Evolutionary conservation across 2,329 filamentous ascomycete genomes (phyloP).

Genomic region (Fusarium sp.): DNA sequence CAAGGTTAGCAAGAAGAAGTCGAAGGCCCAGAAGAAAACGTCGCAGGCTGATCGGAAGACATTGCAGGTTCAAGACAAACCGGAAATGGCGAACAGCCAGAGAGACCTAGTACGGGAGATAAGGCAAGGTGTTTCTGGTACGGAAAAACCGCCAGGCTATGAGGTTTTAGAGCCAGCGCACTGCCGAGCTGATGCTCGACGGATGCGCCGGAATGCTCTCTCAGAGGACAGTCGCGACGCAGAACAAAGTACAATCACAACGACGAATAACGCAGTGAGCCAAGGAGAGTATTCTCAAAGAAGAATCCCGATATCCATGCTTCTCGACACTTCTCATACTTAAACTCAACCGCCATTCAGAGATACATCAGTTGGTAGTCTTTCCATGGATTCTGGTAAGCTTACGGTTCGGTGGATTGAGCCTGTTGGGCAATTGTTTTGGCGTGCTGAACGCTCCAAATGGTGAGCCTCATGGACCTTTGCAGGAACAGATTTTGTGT

Average conservation of each 20-base stretch:
- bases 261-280: neutral
- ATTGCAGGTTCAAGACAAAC: neutral
- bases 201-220: neutral
- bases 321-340: neutral
- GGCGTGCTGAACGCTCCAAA: too few relatives aligned
- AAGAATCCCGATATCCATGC: neutral
- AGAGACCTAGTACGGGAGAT: too few relatives aligned
- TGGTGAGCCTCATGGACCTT: too few relatives aligned
- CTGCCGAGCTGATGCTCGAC: rapidly evolving
- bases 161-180: too few relatives aligned
- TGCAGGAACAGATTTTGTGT: neutral
- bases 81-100: rapidly evolving
- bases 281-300: neutral
- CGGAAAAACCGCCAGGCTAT: too few relatives aligned
- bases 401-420: too few relatives aligned
- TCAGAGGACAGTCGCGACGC: too few relatives aligned
- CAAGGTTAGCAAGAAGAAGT: too few relatives aligned
- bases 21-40: too few relatives aligned
- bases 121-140: neutral
- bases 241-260: neutral
- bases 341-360: rapidly evolving
- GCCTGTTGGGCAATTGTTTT: neutral
- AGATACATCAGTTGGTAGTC: rapidly evolving
- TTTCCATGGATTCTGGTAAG: too few relatives aligned
- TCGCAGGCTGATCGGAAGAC: neutral